Evolutionary conservation across 2,329 filamentous ascomycete species (phyloP).

Genomic region (Ophiocordyceps polyrhachis-furcata): DNA sequence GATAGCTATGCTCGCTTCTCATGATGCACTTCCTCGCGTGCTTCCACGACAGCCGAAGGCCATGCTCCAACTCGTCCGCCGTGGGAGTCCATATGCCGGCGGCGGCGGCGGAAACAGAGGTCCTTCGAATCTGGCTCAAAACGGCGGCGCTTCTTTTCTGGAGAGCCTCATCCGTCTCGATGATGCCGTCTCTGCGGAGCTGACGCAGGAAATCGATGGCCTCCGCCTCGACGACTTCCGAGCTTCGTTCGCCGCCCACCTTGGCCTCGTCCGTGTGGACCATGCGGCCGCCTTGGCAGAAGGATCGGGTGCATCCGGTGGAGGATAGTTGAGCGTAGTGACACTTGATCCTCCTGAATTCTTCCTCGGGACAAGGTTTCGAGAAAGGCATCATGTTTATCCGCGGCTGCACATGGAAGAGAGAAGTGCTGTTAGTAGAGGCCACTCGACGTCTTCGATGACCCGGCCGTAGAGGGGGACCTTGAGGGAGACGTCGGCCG

Average conservation of each 20-base stretch:
- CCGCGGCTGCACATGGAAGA: too few relatives aligned
- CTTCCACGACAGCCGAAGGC: conserved; percentile 1
- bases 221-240: neutral
- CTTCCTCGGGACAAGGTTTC: neutral
- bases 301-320: conserved; percentile 1
- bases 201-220: conserved; percentile 1
- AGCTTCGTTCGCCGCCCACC: neutral
- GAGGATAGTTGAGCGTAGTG: conserved; percentile 1
- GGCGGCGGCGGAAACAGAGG: neutral
- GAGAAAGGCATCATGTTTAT: too few relatives aligned
- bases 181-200: neutral
- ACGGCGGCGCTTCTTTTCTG: neutral
- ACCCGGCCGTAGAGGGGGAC: too few relatives aligned
- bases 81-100: neutral
- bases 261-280: conserved; percentile 1
- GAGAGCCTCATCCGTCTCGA: neutral
- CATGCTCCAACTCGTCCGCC: conserved; percentile 1
- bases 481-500: too few relatives aligned
- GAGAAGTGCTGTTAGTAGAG: too few relatives aligned
- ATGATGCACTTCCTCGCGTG: conserved; percentile 2
- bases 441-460: too few relatives aligned
- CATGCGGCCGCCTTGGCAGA: conserved; percentile 1
- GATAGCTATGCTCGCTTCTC: conserved; percentile 1
- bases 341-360: conserved; percentile 1
- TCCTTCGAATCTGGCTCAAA: neutral